Evolutionary conservation across 2,329 filamentous ascomycete species (phyloP).

Genomic region (Pseudocercospora pini-densiflorae): DNA sequence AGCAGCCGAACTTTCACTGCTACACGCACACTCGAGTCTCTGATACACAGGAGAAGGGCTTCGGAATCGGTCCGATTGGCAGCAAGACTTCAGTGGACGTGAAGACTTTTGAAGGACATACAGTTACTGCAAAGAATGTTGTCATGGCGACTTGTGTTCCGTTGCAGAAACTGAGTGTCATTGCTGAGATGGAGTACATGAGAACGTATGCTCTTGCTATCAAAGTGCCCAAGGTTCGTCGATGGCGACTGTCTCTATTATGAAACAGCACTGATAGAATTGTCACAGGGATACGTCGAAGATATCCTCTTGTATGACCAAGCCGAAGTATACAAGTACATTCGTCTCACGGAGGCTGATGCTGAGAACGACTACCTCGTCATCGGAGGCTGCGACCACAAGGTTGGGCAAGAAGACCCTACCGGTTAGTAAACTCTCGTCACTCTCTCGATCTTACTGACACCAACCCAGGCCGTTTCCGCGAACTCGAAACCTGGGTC

Average conservation of each 20-base stretch:
- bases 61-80: conserved; percentile 50
- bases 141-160: conserved; percentile 62
- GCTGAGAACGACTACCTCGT: conserved; percentile 60
- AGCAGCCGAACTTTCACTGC: conserved; percentile 59
- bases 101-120: conserved; percentile 52
- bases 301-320: conserved; percentile 62
- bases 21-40: conserved; percentile 57
- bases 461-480: conserved; percentile 43
- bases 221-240: conserved; percentile 51
- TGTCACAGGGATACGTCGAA: conserved; percentile 50
- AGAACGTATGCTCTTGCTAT: conserved; percentile 63
- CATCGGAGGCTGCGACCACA: conserved; percentile 62
- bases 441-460: no score
- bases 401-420: conserved; percentile 57
- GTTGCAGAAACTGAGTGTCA: conserved; percentile 59
- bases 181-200: conserved; percentile 58
- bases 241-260: no score
- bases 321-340: conserved; percentile 61
- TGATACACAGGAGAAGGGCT: conserved; percentile 54
- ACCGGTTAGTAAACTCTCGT: background rate
- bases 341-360: conserved; percentile 59
- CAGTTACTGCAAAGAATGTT: conserved; percentile 54
- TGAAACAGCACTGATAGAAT: no score
- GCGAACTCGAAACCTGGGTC: conserved; percentile 59
- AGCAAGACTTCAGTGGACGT: conserved; percentile 52